A percentile compares a stretch with the other conserved stretches of the same genome.
Conservation (phyloP, 352 stramenopile genomes). For the Phytopythium boreale region DNA sequence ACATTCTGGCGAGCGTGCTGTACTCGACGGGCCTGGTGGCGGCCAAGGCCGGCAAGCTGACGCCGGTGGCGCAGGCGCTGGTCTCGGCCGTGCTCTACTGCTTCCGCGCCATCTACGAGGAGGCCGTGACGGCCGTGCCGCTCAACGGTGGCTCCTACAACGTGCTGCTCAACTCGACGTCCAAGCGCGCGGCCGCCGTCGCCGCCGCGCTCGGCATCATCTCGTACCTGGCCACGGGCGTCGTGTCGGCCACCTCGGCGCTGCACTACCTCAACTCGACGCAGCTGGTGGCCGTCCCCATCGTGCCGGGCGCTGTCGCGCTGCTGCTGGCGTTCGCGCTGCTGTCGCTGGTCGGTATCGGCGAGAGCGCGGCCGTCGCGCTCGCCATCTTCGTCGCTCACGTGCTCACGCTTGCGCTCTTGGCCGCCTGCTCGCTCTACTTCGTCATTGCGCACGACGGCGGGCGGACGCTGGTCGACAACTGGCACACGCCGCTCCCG, state of each 20-base stretch:
- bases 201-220: slow-evolving; percentile 89
- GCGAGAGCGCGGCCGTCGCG: slow-evolving; percentile 81
- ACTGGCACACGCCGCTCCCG: slow-evolving; percentile 69
- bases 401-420: slow-evolving; percentile 69
- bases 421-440: slow-evolving; percentile 57
- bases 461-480: slow-evolving; percentile 39
- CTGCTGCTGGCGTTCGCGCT: slow-evolving; percentile 84
- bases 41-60: slow-evolving; percentile 79
- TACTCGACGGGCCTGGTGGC: slow-evolving; percentile 77
- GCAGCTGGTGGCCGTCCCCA: slow-evolving; percentile 32
- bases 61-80: slow-evolving; percentile 76
- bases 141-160: slow-evolving; percentile 93
- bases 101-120: slow-evolving; percentile 88
- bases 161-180: slow-evolving; percentile 90
- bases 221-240: slow-evolving; percentile 89
- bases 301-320: slow-evolving; percentile 37
- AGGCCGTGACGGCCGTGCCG: slow-evolving; percentile 88
- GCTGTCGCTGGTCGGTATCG: slow-evolving; percentile 83
- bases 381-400: slow-evolving; percentile 85
- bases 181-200: slow-evolving; percentile 85
- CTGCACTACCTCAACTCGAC: slow-evolving; percentile 57
- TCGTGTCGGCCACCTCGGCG: slow-evolving; percentile 61
- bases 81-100: slow-evolving; percentile 72
- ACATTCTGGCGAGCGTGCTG: slow-evolving; percentile 88
- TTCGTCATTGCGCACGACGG: slow-evolving; percentile 61